phyloP scores from a whole-genome alignment of 2,329 filamentous ascomycete species.

The Aspergillus viridinutans region DNA sequence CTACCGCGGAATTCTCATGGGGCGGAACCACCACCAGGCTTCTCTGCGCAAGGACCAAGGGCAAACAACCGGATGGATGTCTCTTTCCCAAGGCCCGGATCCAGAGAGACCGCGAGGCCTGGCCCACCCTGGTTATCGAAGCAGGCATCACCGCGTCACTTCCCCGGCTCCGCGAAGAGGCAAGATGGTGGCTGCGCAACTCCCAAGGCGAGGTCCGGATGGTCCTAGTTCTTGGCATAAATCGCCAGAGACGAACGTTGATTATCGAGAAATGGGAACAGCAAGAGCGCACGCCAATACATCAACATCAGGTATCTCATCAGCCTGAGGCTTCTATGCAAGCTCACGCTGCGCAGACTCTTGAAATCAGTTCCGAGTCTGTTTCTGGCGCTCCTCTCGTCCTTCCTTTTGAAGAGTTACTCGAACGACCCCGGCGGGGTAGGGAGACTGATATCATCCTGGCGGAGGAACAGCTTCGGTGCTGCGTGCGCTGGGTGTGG shows the following conservation, averaged over 20 bases:
- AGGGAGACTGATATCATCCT: background rate
- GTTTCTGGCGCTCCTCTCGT: background rate
- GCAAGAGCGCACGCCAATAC: too few relatives aligned
- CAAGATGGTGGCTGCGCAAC: background rate
- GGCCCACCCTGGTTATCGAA: background rate
- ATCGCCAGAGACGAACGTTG: background rate
- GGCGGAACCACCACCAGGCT: background rate
- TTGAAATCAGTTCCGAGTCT: background rate
- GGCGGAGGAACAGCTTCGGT: too few relatives aligned
- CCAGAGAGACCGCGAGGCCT: background rate
- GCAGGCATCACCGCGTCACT: background rate
- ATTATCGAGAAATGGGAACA: background rate
- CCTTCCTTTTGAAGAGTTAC: background rate
- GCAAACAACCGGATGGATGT: background rate
- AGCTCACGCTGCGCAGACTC: background rate
- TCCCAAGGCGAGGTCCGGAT: background rate
- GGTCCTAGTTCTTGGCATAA: background rate
- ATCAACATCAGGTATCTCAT: too few relatives aligned
- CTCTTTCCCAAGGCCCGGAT: constrained; percentile 5
- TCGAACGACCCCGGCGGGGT: background rate
- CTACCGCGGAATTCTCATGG: background rate
- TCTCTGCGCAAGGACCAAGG: background rate
- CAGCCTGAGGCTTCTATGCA: background rate
- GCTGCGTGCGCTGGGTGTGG: too few relatives aligned
- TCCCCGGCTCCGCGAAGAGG: background rate